A percentile compares a stretch with the other conserved stretches of the same genome.
Conservation (phyloP, 2,329 filamentous ascomycete species). For the Aspergillus alliaceus region DNA sequence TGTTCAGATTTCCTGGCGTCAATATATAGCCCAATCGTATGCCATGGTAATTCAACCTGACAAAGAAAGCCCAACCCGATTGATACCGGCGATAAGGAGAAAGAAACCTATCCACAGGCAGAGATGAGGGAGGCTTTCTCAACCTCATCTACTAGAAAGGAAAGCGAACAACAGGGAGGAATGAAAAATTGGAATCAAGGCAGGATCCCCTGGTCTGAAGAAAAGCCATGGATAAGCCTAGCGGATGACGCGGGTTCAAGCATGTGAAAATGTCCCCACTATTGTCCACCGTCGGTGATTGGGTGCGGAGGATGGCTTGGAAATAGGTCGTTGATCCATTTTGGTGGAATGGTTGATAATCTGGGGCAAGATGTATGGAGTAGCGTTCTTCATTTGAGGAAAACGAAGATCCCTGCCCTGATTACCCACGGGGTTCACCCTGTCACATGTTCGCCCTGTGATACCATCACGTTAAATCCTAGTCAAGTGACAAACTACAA, state of each 20-base stretch:
- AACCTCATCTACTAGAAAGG: no score
- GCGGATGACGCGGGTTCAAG: constrained; percentile 4
- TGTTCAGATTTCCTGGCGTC: neutral
- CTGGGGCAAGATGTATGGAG: constrained; percentile 1
- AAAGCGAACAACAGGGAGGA: neutral
- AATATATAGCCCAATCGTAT: neutral
- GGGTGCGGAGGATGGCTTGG: neutral
- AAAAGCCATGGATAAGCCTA: constrained; percentile 13
- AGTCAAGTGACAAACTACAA: neutral
- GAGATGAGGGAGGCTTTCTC: no score
- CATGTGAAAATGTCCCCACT: constrained; percentile 27
- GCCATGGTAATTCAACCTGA: neutral
- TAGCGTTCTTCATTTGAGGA: neutral
- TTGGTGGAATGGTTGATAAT: neutral
- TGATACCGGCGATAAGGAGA: no score
- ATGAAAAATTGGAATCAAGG: neutral
- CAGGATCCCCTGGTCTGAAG: neutral
- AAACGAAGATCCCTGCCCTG: neutral
- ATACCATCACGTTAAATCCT: neutral
- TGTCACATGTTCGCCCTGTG: constrained; percentile 2
- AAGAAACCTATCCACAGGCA: neutral
- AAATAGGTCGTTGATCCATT: neutral
- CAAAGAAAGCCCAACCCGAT: neutral
- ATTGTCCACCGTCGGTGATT: neutral
- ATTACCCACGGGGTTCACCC: neutral